Base-by-base conservation (phyloP, 306 rosid species). In the Morella rubra region DNA sequence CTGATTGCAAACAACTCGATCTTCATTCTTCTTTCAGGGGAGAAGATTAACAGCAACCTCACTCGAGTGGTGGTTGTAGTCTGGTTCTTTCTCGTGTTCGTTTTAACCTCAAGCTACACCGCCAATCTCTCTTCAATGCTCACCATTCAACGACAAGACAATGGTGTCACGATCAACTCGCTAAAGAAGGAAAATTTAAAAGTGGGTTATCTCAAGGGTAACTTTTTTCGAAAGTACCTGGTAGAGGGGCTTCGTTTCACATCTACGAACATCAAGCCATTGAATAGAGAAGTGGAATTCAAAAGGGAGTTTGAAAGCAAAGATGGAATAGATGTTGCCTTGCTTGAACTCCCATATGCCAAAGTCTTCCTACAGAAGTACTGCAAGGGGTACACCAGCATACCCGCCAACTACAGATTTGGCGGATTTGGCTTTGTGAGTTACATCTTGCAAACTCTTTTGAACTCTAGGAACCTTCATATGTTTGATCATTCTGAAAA, bases 381-480 rank as follows among this genome's bases (percentile, higher is more conserved):
- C 77, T 88, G 96, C 86, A 79, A 76, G 11, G 86, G 73, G 12
- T 90, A 69, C 74, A 77, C 83, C 19, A 32, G 71, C 81, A 75
- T 60, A 82, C 11, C 44, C 79, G 42, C 77, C 82, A 71, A 85
- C 73, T 52, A 49, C 76, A 87, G 87, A 80, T 89, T 76, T 81
- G 97, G 93, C 79, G 97, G 97, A 62, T 74, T 89, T 5, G 90
- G 88, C 78, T 93, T 90, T 89, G 97, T 93, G 67, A 86, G 96
- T 83, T 59, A 18, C 18, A 73, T 59, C 45, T 40, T 2, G 8
- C 22, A n/a, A 5, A 56, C 37, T 32, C 8, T 47, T 10, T 32
- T 27, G 68, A 18, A 0, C 16, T 52, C 0, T 37, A 49, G 13
- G 51, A 56, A 56, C 32, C 32, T 1, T 27, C 32, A 27, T 27